Conservation (phyloP, 768 basidiomycete genomes). For the Suillus lakei region DNA sequence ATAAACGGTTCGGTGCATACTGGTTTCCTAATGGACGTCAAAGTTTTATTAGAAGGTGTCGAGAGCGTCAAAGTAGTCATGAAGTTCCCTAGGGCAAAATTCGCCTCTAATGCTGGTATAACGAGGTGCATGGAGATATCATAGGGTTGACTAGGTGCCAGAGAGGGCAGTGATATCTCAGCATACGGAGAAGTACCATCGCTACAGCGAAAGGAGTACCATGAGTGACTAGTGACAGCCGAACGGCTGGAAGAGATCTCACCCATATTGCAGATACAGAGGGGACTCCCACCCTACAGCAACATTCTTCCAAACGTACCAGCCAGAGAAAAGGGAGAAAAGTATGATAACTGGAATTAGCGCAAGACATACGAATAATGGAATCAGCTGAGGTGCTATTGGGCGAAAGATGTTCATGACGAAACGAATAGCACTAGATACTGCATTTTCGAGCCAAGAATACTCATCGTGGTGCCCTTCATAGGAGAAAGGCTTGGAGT, state of each 20-base stretch:
- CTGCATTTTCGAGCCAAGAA: neutral
- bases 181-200: conserved; percentile 72
- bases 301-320: conserved; percentile 73
- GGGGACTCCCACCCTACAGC: conserved; percentile 74
- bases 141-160: conserved; percentile 71
- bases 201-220: conserved; percentile 38
- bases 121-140: conserved; percentile 70
- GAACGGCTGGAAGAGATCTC: conserved; percentile 25
- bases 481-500: conserved; percentile 1
- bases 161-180: conserved; percentile 49
- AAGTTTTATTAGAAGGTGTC: conserved; percentile 64
- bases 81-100: conserved; percentile 82
- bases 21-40: conserved; percentile 63
- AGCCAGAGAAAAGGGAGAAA: conserved; percentile 70
- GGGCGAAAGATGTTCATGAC: conserved; percentile 47
- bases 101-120: conserved; percentile 69
- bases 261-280: conserved; percentile 84
- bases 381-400: conserved; percentile 66
- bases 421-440: conserved; percentile 26
- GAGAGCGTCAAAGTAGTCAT: conserved; percentile 72
- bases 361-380: conserved; percentile 61
- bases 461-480: neutral
- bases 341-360: conserved; percentile 66
- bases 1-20: conserved; percentile 47
- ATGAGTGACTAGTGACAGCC: neutral